Evolutionary conservation across 2,329 filamentous ascomycete genomes (phyloP).

Genomic region (Rhynchosporium secalis): DNA sequence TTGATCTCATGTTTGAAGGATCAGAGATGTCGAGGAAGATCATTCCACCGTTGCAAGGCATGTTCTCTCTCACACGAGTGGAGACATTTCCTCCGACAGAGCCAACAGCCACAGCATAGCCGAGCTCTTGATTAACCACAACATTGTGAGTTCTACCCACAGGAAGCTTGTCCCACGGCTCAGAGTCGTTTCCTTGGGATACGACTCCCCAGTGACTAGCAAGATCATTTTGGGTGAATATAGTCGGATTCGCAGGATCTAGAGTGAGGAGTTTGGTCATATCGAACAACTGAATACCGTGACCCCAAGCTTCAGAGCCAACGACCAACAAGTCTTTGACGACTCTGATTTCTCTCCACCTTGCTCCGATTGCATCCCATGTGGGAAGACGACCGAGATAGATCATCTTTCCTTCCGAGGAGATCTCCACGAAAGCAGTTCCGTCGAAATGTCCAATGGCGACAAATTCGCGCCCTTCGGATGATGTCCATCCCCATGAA

Average conservation of each 20-base stretch:
- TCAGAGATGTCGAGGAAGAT: constrained; percentile 52
- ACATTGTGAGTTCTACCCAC: constrained; percentile 17
- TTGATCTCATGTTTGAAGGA: constrained; percentile 46
- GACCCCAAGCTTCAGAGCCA: constrained; percentile 45
- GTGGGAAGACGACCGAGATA: constrained; percentile 44
- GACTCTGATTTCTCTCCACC: constrained; percentile 43
- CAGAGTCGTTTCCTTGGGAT: constrained; percentile 5
- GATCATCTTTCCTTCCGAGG: constrained; percentile 45
- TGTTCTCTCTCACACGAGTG: constrained; percentile 33
- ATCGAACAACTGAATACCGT: constrained; percentile 57
- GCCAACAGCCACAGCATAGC: constrained; percentile 37
- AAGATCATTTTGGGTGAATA: constrained; percentile 36
- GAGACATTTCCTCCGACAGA: constrained; percentile 6
- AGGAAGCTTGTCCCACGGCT: constrained; percentile 13
- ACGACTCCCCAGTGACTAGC: constrained; percentile 10
- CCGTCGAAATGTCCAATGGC: constrained; percentile 51
- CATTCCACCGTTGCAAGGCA: constrained; percentile 46
- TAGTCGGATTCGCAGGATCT: constrained; percentile 43
- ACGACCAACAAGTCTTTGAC: constrained; percentile 43
- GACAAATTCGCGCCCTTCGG: constrained; percentile 49
- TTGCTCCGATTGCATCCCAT: constrained; percentile 22
- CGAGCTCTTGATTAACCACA: constrained; percentile 14
- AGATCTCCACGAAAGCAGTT: constrained; percentile 51
- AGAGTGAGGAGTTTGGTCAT: constrained; percentile 53
- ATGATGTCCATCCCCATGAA: constrained; percentile 47